Evolutionary conservation across 805 yeast species (phyloP), one percentile per base, ranked within the genome.

Genomic region (Vanderwaltozyma yarrowii): DNA sequence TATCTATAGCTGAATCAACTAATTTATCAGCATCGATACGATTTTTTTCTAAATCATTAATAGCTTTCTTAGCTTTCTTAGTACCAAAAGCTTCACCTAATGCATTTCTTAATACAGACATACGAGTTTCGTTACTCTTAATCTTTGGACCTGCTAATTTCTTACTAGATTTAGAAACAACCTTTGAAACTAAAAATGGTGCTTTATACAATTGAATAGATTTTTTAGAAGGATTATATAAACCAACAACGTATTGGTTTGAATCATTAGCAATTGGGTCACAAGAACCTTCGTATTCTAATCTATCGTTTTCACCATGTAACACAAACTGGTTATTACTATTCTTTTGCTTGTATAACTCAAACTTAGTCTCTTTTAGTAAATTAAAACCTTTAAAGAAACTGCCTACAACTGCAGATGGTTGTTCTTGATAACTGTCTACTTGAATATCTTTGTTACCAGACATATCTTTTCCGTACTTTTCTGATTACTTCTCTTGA

Each of bases 51-150:
- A 77, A 62, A 56, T 80, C 89, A 36, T 74, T 66, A 52, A 92
- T 82, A 26, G 94, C 94, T 50, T 85, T 81, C 66, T 86, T 89
- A 45, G 96, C 96, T 66, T 78, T 88, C 66, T 84, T 88, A 41
- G 98, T 89, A 71, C 98, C 98, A 51, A 92, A 92, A 3, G 92
- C 94, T 62, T 86, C 89, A 54, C 98, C 98, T 54, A 92, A 71
- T 2, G 85, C 81, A 40, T 75, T 83, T 58, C 96, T 74, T 62
- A 84, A 85, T 14, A 69, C 65, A 41, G 71, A 65, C 49, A 54
- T 51, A 42, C 67, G 61, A 5, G 65, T 69, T 39, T 66, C 66
- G 8, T 56, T 75, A 81, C 61, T 49, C 33, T 73, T 76, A 40
- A 84, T 69, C 19, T 68, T 61, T 17, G 92, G 92, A 6, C 85